These are phyloP conservation scores for Chlorella sp. DNA, from an alignment of 139 green algal species.

Conservation along the genomic window DNA sequence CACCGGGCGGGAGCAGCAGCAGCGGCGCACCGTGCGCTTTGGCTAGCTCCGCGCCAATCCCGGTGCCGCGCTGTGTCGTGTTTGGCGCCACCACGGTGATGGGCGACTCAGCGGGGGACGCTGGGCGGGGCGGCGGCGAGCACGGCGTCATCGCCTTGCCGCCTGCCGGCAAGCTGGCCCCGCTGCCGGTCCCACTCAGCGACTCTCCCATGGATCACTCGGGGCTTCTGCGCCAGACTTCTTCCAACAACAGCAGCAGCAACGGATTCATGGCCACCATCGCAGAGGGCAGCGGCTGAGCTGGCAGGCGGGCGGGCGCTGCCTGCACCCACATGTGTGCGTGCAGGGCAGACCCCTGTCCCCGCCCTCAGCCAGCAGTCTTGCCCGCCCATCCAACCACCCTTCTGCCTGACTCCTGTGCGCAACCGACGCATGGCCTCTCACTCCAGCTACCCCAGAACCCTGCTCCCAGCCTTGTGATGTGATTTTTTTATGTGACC, in stretches of 20 bases:
- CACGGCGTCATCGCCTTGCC: not conserved
- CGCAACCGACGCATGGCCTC: too few relatives aligned
- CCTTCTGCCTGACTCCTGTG: too few relatives aligned
- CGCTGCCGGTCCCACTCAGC: not conserved
- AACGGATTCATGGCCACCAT: not conserved
- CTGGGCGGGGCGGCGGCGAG: not conserved
- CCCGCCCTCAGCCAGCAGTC: not conserved
- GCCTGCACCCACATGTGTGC: too few relatives aligned
- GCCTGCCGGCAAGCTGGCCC: too few relatives aligned
- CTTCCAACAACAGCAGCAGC: constrained; percentile 2
- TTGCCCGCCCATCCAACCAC: too few relatives aligned
- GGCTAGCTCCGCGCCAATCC: constrained; percentile 1
- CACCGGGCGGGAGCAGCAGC: not conserved
- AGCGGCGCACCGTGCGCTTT: not conserved
- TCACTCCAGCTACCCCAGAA: too few relatives aligned
- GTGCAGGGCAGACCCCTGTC: too few relatives aligned
- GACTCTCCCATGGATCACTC: not conserved
- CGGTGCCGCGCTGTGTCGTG: constrained; percentile 14
- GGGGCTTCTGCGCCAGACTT: not conserved
- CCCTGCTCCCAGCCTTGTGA: too few relatives aligned
- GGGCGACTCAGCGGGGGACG: not conserved
- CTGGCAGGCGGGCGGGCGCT: not conserved
- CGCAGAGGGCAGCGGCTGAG: not conserved
- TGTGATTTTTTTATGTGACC: too few relatives aligned
- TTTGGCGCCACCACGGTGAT: constrained; percentile 13